Conservation (phyloP, 1,139 yeast species). For the Lizanozyma gosingica region DNA sequence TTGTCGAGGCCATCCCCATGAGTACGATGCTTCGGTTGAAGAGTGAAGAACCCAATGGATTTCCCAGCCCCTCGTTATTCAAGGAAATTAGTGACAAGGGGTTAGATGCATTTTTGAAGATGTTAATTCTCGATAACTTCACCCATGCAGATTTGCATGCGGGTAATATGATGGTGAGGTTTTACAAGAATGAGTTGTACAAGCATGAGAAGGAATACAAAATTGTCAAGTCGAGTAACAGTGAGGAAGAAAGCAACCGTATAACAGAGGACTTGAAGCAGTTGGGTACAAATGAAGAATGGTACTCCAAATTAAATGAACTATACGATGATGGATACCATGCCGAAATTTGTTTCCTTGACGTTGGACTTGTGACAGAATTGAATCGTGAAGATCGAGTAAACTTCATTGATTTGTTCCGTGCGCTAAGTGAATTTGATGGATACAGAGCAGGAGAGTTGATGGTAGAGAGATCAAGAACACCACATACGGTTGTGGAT, state of each 20-base stretch:
- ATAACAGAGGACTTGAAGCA: slow-evolving; percentile 39
- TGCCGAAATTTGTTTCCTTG: slow-evolving; percentile 86
- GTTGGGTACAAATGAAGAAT: slow-evolving; percentile 31
- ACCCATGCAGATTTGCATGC: slow-evolving; percentile 96
- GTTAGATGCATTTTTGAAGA: slow-evolving; percentile 81
- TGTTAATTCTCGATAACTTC: slow-evolving; percentile 87
- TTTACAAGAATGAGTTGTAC: slow-evolving; percentile 45
- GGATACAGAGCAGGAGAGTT: slow-evolving; percentile 93
- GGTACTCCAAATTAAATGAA: slow-evolving; percentile 41
- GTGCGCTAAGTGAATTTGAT: slow-evolving; percentile 83
- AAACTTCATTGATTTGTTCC: slow-evolving; percentile 83
- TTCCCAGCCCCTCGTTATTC: slow-evolving; percentile 47
- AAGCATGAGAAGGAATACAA: slow-evolving; percentile 39
- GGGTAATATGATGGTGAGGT: slow-evolving; percentile 83
- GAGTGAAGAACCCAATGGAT: slow-evolving; percentile 22
- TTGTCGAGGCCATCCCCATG: slow-evolving; percentile 77
- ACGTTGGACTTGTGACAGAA: slow-evolving; percentile 90
- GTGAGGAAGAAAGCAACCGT: slow-evolving; percentile 31
- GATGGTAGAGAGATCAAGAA: slow-evolving; percentile 88
- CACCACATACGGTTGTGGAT: slow-evolving; percentile 86
- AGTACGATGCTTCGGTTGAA: slow-evolving; percentile 43
- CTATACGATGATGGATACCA: slow-evolving; percentile 57
- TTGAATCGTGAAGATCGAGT: slow-evolving; percentile 66
- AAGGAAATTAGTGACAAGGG: slow-evolving; percentile 80
- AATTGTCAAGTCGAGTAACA: slow-evolving; percentile 34